Percentiles rank a stretch among this genome's conserved stretches.
phyloP scores from a whole-genome alignment of 2,329 filamentous ascomycete species.

The Fusarium succisae region DNA sequence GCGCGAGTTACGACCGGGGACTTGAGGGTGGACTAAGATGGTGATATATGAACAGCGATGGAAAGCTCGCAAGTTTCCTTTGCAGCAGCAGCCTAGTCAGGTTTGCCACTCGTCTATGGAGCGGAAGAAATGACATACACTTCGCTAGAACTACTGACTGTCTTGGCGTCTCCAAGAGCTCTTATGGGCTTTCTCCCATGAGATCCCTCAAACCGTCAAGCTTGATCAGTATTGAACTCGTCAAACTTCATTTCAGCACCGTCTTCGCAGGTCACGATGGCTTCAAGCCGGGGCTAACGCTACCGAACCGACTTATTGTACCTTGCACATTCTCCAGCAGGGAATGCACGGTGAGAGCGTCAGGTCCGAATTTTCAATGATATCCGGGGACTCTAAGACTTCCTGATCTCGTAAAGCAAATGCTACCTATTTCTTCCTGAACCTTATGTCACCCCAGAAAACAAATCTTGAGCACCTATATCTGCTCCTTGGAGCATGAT shows the following conservation, averaged over 20 bases:
- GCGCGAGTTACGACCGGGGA: neutral
- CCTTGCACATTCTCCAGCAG: rapidly evolving
- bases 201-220: rapidly evolving
- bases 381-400: rapidly evolving
- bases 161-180: rapidly evolving
- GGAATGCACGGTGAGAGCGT: neutral
- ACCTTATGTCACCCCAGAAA: rapidly evolving
- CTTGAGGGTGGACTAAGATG: neutral
- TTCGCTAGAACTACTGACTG: too few species aligned
- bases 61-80: too few species aligned
- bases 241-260: neutral
- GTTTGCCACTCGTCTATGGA: too few species aligned
- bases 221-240: neutral
- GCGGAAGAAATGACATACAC: too few species aligned
- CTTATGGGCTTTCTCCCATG: neutral
- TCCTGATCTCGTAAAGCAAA: neutral
- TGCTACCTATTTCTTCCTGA: neutral
- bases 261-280: too few species aligned
- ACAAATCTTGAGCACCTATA: neutral
- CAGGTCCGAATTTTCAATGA: neutral
- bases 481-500: neutral
- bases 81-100: too few species aligned
- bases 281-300: rapidly evolving
- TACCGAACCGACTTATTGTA: too few species aligned
- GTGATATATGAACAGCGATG: neutral